Evolutionary conservation across 768 basidiomycete genomes (phyloP).

Genomic region (Tylopilus sp.): DNA sequence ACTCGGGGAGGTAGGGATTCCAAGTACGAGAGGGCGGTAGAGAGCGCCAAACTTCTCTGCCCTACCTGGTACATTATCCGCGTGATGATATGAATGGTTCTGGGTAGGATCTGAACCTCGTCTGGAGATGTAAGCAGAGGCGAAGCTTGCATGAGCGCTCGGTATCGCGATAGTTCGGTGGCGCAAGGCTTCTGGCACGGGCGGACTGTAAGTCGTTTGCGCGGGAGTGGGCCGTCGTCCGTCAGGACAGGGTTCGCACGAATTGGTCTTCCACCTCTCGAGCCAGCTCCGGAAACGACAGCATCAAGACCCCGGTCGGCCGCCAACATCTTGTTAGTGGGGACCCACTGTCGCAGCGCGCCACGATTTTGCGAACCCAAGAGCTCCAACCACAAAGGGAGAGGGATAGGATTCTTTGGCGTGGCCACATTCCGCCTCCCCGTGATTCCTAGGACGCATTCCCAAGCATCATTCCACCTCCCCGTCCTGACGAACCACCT

Average conservation of each 20-base stretch:
- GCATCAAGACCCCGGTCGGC: not conserved
- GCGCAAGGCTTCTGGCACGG: conserved; percentile 8
- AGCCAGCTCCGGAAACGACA: not conserved
- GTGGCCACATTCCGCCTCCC: conserved; percentile 6
- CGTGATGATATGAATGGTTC: conserved; percentile 44
- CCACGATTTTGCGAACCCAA: conserved; percentile 43
- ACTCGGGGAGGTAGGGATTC: conserved; percentile 44
- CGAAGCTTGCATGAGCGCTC: conserved; percentile 39
- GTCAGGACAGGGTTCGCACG: not conserved
- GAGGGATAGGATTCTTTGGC: conserved; percentile 30
- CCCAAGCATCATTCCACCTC: conserved; percentile 59
- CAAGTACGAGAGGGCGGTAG: conserved; percentile 49
- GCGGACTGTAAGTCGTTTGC: conserved; percentile 16
- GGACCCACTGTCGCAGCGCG: conserved; percentile 24
- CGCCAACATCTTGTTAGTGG: not conserved
- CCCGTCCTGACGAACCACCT: conserved; percentile 57
- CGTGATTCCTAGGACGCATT: conserved; percentile 30
- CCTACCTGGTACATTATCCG: conserved; percentile 43
- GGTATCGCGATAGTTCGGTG: conserved; percentile 30
- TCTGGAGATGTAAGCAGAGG: conserved; percentile 37
- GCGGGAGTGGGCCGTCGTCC: not conserved
- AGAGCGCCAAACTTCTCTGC: conserved; percentile 38
- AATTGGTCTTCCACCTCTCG: not conserved
- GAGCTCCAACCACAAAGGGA: conserved; percentile 61
- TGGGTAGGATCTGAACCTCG: conserved; percentile 36